A percentile compares a stretch with the other conserved stretches of the same genome.
phyloP scores from a whole-genome alignment of 2,329 filamentous ascomycete species.

The Myriangium duriaei region DNA sequence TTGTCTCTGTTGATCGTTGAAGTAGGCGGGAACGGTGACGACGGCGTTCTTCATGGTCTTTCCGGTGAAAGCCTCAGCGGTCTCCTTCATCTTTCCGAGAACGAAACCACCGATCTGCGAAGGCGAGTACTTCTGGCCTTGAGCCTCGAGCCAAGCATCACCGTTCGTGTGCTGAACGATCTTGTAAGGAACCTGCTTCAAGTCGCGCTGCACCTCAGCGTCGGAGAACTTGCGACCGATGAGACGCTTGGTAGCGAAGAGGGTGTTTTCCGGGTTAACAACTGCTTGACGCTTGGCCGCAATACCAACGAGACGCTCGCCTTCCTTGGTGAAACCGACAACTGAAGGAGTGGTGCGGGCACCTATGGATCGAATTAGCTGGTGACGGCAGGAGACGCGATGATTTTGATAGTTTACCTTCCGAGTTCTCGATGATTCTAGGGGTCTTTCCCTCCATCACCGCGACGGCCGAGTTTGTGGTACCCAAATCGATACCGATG shows the following conservation, averaged over 20 bases:
- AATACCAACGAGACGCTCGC: constrained; percentile 91
- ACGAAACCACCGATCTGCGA: constrained; percentile 97
- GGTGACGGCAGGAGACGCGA: background rate
- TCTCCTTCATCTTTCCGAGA: constrained; percentile 99
- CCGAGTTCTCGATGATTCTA: constrained; percentile 94
- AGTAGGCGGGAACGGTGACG: constrained; percentile 94
- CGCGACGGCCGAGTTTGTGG: constrained; percentile 94
- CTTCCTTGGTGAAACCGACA: constrained; percentile 88
- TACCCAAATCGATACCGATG: constrained; percentile 97
- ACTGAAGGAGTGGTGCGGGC: constrained; percentile 86
- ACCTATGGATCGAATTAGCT: constrained; percentile 38
- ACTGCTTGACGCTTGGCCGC: constrained; percentile 96
- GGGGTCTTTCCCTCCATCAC: constrained; percentile 95
- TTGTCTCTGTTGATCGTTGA: constrained; percentile 97
- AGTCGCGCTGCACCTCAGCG: constrained; percentile 84
- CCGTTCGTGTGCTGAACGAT: constrained; percentile 95
- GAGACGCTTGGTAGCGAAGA: constrained; percentile 97
- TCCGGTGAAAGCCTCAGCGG: constrained; percentile 81
- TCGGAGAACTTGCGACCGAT: constrained; percentile 97
- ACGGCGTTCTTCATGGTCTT: constrained; percentile 91
- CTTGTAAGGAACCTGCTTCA: constrained; percentile 97
- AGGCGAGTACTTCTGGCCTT: constrained; percentile 89
- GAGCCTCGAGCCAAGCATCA: constrained; percentile 89
- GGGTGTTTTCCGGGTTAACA: constrained; percentile 95
- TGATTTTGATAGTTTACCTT: constrained; percentile 49